Evolutionary conservation across 75 land plant species (phyloP), one percentile per base, ranked within the genome.

Genomic region (Pinus albicaulis): DNA sequence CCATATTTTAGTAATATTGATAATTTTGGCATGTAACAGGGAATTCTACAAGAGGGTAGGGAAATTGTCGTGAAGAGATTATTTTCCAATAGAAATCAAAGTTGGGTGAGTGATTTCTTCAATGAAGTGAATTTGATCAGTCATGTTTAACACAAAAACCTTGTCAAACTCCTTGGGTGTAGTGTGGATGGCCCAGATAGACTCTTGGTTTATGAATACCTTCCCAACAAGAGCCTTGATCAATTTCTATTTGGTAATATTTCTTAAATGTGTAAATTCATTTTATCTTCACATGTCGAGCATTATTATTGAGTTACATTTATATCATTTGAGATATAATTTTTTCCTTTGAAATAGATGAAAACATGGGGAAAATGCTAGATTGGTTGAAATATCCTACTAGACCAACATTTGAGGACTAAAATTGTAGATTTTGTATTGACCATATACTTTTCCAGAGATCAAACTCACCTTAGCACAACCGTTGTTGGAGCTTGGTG

Each of bases 161-260:
- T 85, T 71, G 80, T 85, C 2, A 78, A 56, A 72, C 80, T 85
- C 57, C 57, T 78, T 14, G 87, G 87, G 26, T 85, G 87, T 73
- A 77, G 83, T 57, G 74, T 81, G n/a, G 76, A 78, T 52, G 87
- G 80, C 6, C 66, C 74, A 15, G 87, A 86, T 17, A 73, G 84
- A 34, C 73, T 86, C 57, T 74, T 82, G 31, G 84, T 85, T 52
- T 85, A 81, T n/a, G 83, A 85, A 73, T 85, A 77, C 53, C 79
- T 84, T 5, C 64, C 71, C 7, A 84, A 84, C 79, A 68, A 64
- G 24, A 81, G 76, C 68, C 79, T 81, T 12, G 80, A 81, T 78
- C 76, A 69, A 24, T 26, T 62, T 63, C 61, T 85, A 26, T 81
- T 78, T 28, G 86, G 86, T 85, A 69, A 76, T 48, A 3, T 53